Percentiles rank a stretch among this genome's conserved stretches.
These are phyloP conservation scores for Trichoderma atrobrunneum DNA, from an alignment of 2,329 filamentous ascomycete genomes.

Conservation along the genomic window DNA sequence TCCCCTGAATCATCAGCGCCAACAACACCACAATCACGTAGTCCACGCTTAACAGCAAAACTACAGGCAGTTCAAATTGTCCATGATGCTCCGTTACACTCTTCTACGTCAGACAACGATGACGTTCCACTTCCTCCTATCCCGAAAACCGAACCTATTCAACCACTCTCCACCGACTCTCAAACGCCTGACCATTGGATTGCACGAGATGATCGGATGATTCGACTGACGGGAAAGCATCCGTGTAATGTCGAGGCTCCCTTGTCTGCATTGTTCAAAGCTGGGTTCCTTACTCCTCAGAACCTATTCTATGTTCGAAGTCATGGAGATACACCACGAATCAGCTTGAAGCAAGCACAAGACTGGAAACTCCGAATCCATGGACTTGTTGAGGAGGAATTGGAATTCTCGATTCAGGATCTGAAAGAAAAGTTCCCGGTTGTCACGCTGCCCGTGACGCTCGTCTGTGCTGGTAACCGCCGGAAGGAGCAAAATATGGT, in stretches of 20 bases:
- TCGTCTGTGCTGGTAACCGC: slow-evolving; percentile 89
- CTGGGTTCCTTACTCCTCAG: slow-evolving; percentile 81
- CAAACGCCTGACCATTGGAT: slow-evolving; percentile 81
- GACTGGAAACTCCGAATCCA: slow-evolving; percentile 82
- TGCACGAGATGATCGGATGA: slow-evolving; percentile 73
- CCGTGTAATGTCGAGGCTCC: slow-evolving; percentile 91
- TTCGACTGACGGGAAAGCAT: slow-evolving; percentile 82
- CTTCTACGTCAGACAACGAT: neutral
- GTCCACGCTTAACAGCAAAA: neutral
- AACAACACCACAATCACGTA: neutral
- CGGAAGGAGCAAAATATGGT: slow-evolving; percentile 92
- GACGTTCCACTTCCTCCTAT: neutral
- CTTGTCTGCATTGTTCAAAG: slow-evolving; percentile 70
- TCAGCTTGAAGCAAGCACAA: slow-evolving; percentile 68
- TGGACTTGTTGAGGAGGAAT: slow-evolving; percentile 75
- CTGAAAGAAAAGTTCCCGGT: slow-evolving; percentile 74
- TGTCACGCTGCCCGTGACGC: slow-evolving; percentile 79
- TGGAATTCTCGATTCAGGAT: slow-evolving; percentile 69
- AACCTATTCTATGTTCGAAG: slow-evolving; percentile 91
- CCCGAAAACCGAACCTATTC: neutral
- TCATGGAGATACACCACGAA: slow-evolving; percentile 74
- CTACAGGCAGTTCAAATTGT: neutral
- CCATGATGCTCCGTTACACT: neutral
- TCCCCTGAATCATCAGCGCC: neutral
- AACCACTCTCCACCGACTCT: slow-evolving; percentile 29